Evolutionary conservation across 306 rosid genomes (phyloP).

Genomic region (Pterocarpus macrocarpus): DNA sequence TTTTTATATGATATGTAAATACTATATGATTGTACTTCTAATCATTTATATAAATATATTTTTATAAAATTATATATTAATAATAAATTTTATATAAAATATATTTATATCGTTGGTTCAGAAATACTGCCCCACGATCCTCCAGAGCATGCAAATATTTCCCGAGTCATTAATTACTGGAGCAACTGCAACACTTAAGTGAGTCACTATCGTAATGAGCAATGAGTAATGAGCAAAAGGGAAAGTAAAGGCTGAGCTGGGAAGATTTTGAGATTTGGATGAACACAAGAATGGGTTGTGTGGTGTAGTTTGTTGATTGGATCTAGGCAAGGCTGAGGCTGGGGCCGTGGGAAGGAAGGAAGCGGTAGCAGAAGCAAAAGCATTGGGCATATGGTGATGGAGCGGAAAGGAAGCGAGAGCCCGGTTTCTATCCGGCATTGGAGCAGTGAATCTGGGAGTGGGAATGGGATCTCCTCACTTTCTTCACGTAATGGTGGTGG

Average conservation of each 20-base stretch:
- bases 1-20: no score
- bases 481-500: constrained; percentile 64
- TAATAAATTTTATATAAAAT: no score
- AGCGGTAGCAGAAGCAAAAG: background rate
- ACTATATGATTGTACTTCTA: no score
- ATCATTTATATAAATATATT: no score
- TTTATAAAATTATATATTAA: no score
- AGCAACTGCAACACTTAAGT: background rate
- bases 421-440: constrained; percentile 49
- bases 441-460: constrained; percentile 52
- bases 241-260: background rate
- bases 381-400: constrained; percentile 37
- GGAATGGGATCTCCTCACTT: constrained; percentile 55
- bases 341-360: background rate
- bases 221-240: background rate
- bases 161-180: background rate
- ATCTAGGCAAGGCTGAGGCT: background rate
- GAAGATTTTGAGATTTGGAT: background rate
- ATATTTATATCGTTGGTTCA: no score
- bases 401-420: constrained; percentile 44
- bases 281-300: background rate
- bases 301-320: background rate
- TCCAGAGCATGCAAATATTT: no score
- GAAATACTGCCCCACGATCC: no score
- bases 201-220: background rate